Evolutionary conservation across 2,329 filamentous ascomycete genomes (phyloP).

Genomic region (Mollisiaceae sp.): DNA sequence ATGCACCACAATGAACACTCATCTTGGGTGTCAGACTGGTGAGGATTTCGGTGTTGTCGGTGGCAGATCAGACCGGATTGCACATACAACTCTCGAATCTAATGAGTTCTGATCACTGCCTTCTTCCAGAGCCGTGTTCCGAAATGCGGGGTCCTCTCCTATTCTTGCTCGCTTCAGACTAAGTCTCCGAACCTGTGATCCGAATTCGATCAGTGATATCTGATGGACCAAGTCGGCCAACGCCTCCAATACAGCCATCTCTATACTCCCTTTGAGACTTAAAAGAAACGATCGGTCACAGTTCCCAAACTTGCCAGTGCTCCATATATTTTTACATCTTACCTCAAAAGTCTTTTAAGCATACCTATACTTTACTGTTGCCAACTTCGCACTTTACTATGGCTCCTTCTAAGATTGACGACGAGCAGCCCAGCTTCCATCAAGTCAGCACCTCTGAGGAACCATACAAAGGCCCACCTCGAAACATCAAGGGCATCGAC

Average conservation of each 20-base stretch:
- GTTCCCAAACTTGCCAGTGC: not conserved
- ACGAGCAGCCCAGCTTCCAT: conserved; percentile 21
- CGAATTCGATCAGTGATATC: not conserved
- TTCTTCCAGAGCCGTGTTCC: not conserved
- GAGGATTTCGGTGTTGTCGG: not conserved
- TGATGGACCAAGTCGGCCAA: not conserved
- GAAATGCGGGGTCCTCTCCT: not conserved
- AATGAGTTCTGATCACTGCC: not conserved
- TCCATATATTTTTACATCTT: not conserved
- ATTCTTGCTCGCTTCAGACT: not conserved
- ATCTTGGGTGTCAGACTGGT: not conserved
- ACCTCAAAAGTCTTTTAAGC: not conserved
- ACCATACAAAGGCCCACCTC: conserved; percentile 26
- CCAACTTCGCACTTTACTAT: conserved; percentile 10
- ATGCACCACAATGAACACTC: not conserved
- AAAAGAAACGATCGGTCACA: not conserved
- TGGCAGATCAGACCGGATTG: not conserved
- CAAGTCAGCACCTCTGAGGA: conserved; percentile 1
- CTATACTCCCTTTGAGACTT: not conserved
- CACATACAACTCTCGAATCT: not conserved
- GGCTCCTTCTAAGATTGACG: conserved; percentile 23
- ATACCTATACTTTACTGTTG: not conserved
- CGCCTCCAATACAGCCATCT: not conserved
- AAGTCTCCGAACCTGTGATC: not conserved
- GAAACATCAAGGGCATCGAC: conserved; percentile 29